Conservation (phyloP, 345 rosid genomes). For the Pelargonium nanum region DNA sequence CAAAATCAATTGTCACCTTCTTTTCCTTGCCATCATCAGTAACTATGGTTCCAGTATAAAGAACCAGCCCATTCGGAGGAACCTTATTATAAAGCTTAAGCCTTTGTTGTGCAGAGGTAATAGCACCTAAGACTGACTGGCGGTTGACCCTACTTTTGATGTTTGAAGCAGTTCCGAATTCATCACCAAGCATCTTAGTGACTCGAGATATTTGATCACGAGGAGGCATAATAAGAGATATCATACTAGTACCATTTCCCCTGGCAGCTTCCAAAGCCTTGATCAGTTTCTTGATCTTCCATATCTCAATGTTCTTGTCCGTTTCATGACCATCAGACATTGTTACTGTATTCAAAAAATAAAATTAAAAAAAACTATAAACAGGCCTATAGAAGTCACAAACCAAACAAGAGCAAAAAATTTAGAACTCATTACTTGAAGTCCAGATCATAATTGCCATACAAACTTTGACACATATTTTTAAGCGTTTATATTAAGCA, state of each 20-base stretch:
- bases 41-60: conserved; percentile 4
- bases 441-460: too few relatives aligned
- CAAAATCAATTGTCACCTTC: conserved; percentile 8
- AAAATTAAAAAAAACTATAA: too few relatives aligned
- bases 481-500: too few relatives aligned
- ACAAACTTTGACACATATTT: too few relatives aligned
- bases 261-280: neutral
- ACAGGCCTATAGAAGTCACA: neutral
- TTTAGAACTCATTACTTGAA: neutral
- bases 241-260: neutral
- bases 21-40: conserved; percentile 4
- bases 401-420: neutral
- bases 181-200: conserved; percentile 9
- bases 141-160: conserved; percentile 7
- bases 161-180: conserved; percentile 9
- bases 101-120: conserved; percentile 4
- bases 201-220: neutral
- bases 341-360: neutral
- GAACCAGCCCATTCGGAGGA: conserved; percentile 7
- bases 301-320: neutral
- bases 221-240: neutral
- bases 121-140: conserved; percentile 4
- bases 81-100: conserved; percentile 6
- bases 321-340: neutral
- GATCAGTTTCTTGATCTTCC: neutral